Percentiles rank a stretch among this genome's conserved stretches.
phyloP scores from a whole-genome alignment of 495 filamentous ascomycete genomes.

The Aspergillus homomorphus region DNA sequence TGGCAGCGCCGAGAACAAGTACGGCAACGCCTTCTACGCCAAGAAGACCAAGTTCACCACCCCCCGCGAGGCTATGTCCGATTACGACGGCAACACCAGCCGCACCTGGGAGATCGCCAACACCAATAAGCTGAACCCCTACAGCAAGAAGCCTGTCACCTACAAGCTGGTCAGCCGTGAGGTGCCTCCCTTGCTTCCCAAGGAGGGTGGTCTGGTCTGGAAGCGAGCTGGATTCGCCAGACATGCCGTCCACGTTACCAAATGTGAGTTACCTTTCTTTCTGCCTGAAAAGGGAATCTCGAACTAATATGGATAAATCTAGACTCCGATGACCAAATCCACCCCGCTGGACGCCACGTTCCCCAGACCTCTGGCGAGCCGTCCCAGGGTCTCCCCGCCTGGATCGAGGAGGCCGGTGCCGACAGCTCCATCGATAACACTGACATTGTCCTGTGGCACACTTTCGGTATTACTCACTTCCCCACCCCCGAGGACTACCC shows the following conservation, averaged over 20 bases:
- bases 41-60: constrained; percentile 79
- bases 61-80: constrained; percentile 65
- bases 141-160: constrained; percentile 80
- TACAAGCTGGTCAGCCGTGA: constrained; percentile 93
- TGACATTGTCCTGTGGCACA: constrained; percentile 94
- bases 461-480: constrained; percentile 91
- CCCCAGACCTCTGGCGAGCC: constrained; percentile 89
- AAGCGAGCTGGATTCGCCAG: constrained; percentile 89
- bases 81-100: constrained; percentile 76
- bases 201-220: constrained; percentile 82
- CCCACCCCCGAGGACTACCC: constrained; percentile 92
- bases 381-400: constrained; percentile 72
- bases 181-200: constrained; percentile 75
- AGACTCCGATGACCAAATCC: constrained; percentile 84
- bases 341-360: constrained; percentile 90
- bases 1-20: constrained; percentile 78
- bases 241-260: constrained; percentile 89
- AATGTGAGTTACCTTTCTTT: constrained; percentile 58
- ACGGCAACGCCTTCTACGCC: constrained; percentile 94
- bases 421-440: constrained; percentile 72
- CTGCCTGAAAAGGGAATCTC: background rate
- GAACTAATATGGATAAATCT: constrained; percentile 1
- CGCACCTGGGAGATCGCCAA: constrained; percentile 94
- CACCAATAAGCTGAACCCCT: constrained; percentile 75
- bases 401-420: constrained; percentile 70